Conservation (phyloP, 1,284 basidiomycete species). For the Filobasidium uniguttulatum region DNA sequence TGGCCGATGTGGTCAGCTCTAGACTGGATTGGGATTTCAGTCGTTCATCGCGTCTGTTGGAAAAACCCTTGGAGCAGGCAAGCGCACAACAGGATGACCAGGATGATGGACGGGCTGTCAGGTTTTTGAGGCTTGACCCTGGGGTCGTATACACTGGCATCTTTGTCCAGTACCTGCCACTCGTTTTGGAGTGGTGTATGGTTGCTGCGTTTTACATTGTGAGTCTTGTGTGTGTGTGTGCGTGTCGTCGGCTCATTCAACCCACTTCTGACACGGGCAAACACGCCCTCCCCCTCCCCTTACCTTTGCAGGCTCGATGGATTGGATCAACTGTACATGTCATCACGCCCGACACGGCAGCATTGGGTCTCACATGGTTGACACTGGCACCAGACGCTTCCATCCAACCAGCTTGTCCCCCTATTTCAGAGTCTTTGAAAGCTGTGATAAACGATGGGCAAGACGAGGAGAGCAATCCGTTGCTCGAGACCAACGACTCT, state of each 20-base stretch:
- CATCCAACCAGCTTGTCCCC: conserved; percentile 14
- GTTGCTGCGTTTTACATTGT: conserved; percentile 55
- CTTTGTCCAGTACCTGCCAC: conserved; percentile 41
- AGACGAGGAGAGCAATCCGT: background rate
- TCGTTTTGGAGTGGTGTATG: conserved; percentile 46
- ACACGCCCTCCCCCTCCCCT: background rate
- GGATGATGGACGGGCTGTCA: conserved; percentile 28
- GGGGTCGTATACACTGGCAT: conserved; percentile 61
- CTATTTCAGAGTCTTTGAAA: background rate
- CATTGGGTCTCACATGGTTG: conserved; percentile 52
- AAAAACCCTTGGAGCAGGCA: no score
- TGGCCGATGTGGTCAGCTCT: conserved; percentile 56
- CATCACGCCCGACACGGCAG: conserved; percentile 48
- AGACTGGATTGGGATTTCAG: conserved; percentile 43
- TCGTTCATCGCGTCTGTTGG: no score
- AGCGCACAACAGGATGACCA: conserved; percentile 25
- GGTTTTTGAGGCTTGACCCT: conserved; percentile 59
- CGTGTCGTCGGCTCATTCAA: background rate
- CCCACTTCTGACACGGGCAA: background rate
- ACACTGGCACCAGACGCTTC: conserved; percentile 36
- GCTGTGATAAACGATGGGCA: background rate
- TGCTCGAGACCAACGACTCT: background rate
- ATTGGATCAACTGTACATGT: conserved; percentile 53
- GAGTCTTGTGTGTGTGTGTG: no score
- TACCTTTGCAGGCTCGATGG: conserved; percentile 45